phyloP scores from a whole-genome alignment of 2,329 filamentous ascomycete genomes.

The Botryotinia calthae region DNA sequence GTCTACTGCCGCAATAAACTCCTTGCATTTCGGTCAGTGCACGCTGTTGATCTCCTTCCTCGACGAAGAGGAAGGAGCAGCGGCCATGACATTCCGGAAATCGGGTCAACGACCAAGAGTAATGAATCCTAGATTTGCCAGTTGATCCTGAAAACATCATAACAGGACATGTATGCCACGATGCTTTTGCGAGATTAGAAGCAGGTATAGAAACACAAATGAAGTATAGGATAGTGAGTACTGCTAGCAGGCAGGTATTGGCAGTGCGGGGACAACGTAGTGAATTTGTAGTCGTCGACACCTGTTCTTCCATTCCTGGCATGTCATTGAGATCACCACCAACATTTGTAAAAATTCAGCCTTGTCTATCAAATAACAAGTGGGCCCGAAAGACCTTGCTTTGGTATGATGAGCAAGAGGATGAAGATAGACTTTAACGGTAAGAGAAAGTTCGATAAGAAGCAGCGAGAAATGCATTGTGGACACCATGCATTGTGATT shows the following conservation, averaged over 20 bases:
- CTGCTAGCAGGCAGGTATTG: not conserved
- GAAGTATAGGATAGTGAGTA: fast-evolving
- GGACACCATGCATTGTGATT: not conserved
- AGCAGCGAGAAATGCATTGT: not conserved
- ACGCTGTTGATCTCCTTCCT: conserved; percentile 92
- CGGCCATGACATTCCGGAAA: conserved; percentile 95
- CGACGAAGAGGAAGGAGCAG: conserved; percentile 94
- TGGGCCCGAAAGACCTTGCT: too few relatives aligned
- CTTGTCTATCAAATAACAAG: not conserved
- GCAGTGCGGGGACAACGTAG: not conserved
- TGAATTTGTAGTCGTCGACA: too few relatives aligned
- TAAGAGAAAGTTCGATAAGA: not conserved
- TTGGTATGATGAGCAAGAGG: too few relatives aligned
- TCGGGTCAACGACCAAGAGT: conserved; percentile 46
- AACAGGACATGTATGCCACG: conserved; percentile 52
- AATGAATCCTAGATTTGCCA: not conserved
- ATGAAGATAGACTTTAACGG: not conserved
- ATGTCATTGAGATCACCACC: not conserved
- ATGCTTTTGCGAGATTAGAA: conserved; percentile 87
- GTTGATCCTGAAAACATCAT: not conserved
- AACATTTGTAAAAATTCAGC: not conserved
- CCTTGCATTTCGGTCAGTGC: conserved; percentile 97
- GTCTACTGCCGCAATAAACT: conserved; percentile 96
- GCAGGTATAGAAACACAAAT: conserved; percentile 84
- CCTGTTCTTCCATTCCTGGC: not conserved